Conservation (phyloP, 2,329 filamentous ascomycete genomes). For the Lasiodiplodia citricola region DNA sequence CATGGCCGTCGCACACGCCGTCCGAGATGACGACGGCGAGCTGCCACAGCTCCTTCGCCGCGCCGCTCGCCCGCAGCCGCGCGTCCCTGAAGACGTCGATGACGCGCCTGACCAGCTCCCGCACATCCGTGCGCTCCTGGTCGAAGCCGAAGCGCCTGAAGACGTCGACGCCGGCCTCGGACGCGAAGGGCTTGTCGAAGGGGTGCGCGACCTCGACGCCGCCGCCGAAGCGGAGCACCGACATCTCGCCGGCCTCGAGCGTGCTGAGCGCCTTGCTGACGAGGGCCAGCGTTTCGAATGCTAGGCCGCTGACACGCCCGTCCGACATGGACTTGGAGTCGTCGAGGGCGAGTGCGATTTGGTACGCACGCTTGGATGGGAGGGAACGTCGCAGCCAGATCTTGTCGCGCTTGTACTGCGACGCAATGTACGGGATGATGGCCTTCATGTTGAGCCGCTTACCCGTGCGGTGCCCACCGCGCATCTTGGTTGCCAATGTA, state of each 20-base stretch:
- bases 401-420: conserved; percentile 98
- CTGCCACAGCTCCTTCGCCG: conserved; percentile 77
- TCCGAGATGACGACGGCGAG: conserved; percentile 92
- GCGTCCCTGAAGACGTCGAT: conserved; percentile 84
- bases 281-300: conserved; percentile 92
- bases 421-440: conserved; percentile 99
- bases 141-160: conserved; percentile 84
- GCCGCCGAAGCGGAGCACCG: conserved; percentile 86
- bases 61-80: conserved; percentile 60
- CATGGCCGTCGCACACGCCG: conserved; percentile 89
- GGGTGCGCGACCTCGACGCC: conserved; percentile 84
- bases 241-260: conserved; percentile 94
- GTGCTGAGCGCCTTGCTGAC: conserved; percentile 85
- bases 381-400: conserved; percentile 98
- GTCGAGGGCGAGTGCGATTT: conserved; percentile 96
- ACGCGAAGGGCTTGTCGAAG: conserved; percentile 80
- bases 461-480: conserved; percentile 94
- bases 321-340: conserved; percentile 95
- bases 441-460: conserved; percentile 99
- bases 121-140: conserved; percentile 86
- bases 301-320: conserved; percentile 74
- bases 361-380: conserved; percentile 92
- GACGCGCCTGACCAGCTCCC: conserved; percentile 74
- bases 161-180: conserved; percentile 80
- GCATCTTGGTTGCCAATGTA: conserved; percentile 93